Conservation (phyloP, 305 asterid species). For the Solanum hybrid region DNA sequence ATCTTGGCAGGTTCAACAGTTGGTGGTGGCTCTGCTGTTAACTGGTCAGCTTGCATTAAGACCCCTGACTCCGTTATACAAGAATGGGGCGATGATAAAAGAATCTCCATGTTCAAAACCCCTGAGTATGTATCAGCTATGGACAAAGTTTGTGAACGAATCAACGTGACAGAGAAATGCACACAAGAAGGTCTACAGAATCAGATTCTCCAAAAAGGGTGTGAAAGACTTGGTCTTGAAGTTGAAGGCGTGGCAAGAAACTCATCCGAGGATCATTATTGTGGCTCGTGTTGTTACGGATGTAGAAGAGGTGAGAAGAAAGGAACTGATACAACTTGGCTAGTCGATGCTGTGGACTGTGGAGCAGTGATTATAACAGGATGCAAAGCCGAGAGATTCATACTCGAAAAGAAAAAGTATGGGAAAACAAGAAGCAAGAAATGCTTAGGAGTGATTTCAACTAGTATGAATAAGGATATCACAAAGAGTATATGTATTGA, state of each 20-base stretch:
- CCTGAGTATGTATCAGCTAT: conserved; percentile 39
- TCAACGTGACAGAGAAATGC: conserved; percentile 57
- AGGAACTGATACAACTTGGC: conserved; percentile 82
- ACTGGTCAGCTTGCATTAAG: conserved; percentile 76
- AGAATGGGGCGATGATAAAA: conserved; percentile 45
- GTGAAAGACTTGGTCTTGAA: conserved; percentile 52
- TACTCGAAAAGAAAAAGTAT: conserved; percentile 15
- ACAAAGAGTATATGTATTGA: conserved; percentile 31
- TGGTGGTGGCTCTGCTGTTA: conserved; percentile 88
- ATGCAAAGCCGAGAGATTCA: conserved; percentile 47
- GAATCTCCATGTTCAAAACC: conserved; percentile 32
- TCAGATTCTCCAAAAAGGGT: conserved; percentile 55
- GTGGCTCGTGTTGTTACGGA: conserved; percentile 80
- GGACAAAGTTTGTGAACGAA: conserved; percentile 55
- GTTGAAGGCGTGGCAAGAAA: conserved; percentile 47
- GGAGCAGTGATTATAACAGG: conserved; percentile 78
- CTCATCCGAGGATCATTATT: conserved; percentile 54
- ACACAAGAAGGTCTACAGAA: conserved; percentile 68
- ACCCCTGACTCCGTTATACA: conserved; percentile 44
- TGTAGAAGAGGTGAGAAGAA: conserved; percentile 67
- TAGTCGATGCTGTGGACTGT: conserved; percentile 65
- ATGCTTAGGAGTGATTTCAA: conserved; percentile 60
- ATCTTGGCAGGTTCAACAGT: conserved; percentile 77
- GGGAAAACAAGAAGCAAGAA: conserved; percentile 17
- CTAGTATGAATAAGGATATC: conserved; percentile 21